These are phyloP conservation scores for Paecilomyces fulvus DNA, from an alignment of 2,329 filamentous ascomycete genomes.

Conservation along the genomic window DNA sequence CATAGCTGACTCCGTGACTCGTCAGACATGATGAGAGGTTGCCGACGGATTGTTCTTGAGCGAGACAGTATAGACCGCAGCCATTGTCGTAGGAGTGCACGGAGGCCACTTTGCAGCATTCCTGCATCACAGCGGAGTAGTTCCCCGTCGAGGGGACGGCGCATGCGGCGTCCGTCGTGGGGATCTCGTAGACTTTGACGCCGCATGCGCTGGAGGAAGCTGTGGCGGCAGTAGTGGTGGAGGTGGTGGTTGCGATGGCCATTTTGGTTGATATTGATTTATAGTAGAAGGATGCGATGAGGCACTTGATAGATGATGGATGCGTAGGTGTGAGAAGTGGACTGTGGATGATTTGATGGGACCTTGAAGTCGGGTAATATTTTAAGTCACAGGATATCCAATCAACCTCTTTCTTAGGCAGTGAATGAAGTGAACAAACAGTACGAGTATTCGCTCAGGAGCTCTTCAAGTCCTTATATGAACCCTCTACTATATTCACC, in stretches of 20 bases:
- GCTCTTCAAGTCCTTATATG: too few species aligned
- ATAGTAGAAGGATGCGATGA: neutral
- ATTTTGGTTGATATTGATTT: conserved; percentile 10
- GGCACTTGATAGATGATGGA: neutral
- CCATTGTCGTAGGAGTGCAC: conserved; percentile 39
- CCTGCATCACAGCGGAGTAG: conserved; percentile 35
- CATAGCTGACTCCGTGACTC: conserved; percentile 27
- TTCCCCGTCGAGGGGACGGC: conserved; percentile 34
- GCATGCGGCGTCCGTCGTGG: conserved; percentile 38
- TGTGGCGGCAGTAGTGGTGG: conserved; percentile 14
- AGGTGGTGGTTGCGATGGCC: conserved; percentile 6
- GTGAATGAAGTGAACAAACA: neutral
- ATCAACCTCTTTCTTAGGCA: neutral
- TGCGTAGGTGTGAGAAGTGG: neutral
- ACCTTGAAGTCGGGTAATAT: neutral
- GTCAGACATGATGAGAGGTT: conserved; percentile 33
- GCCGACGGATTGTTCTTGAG: conserved; percentile 29
- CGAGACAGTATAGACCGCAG: conserved; percentile 46
- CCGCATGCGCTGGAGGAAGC: conserved; percentile 14
- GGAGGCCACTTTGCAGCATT: conserved; percentile 40
- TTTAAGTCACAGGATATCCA: neutral
- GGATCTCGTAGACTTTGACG: conserved; percentile 34
- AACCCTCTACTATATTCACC: neutral
- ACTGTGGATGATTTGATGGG: neutral
- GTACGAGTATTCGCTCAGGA: neutral